Conservation (phyloP, 495 filamentous ascomycete species). For the Penicillium waksmanii region DNA sequence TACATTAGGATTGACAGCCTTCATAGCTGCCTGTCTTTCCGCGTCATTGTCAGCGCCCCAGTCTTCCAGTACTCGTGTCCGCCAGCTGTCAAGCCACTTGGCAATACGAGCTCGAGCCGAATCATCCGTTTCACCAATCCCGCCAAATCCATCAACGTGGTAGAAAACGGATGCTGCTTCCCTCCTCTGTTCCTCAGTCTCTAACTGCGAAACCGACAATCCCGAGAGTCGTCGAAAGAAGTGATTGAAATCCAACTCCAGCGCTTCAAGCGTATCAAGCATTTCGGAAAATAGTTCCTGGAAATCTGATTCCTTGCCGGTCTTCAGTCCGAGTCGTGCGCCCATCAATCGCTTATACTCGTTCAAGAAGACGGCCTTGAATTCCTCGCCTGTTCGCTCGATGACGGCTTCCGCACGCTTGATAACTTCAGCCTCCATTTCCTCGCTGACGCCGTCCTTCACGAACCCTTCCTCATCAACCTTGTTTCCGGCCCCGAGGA, state of each 20-base stretch:
- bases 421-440: conserved; percentile 67
- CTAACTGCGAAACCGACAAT: conserved; percentile 59
- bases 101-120: conserved; percentile 65
- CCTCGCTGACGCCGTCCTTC: conserved; percentile 69
- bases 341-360: conserved; percentile 89
- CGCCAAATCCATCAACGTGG: conserved; percentile 64
- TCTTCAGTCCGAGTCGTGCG: conserved; percentile 72
- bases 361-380: conserved; percentile 77
- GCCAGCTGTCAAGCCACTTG: conserved; percentile 78
- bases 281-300: conserved; percentile 73
- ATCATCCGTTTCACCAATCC: conserved; percentile 57
- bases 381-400: conserved; percentile 76
- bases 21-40: conserved; percentile 73
- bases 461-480: conserved; percentile 74
- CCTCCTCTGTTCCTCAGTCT: conserved; percentile 60
- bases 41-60: conserved; percentile 63
- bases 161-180: conserved; percentile 70
- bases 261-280: conserved; percentile 77
- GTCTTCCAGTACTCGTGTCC: conserved; percentile 67
- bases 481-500: conserved; percentile 70
- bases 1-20: conserved; percentile 80
- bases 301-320: conserved; percentile 70
- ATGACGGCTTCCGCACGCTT: conserved; percentile 83
- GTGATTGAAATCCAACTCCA: conserved; percentile 88
- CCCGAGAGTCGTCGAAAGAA: conserved; percentile 79